A percentile compares a stretch with the other conserved stretches of the same genome.
phyloP scores from a whole-genome alignment of 2,329 filamentous ascomycete genomes.

The Metarhizium sp. region DNA sequence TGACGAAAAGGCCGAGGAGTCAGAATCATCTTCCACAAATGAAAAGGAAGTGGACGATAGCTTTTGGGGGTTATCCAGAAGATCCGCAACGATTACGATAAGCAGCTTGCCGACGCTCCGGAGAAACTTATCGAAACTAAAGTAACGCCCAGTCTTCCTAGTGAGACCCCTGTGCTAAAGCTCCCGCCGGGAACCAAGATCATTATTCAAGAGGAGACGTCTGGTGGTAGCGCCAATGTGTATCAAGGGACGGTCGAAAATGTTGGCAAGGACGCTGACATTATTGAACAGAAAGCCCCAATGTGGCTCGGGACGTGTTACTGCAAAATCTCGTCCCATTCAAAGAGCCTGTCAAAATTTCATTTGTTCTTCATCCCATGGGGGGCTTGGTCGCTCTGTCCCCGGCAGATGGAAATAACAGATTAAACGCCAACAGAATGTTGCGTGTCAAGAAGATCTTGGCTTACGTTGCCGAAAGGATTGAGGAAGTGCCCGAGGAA shows the following conservation, averaged over 20 bases:
- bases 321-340: constrained; percentile 70
- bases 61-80: constrained; percentile 61
- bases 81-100: constrained; percentile 65
- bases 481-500: constrained; percentile 61
- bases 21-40: constrained; percentile 52
- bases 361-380: constrained; percentile 78
- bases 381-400: constrained; percentile 67
- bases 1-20: constrained; percentile 69
- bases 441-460: constrained; percentile 90
- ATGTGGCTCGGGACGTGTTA: constrained; percentile 90
- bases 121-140: constrained; percentile 48
- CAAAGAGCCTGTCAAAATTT: constrained; percentile 96
- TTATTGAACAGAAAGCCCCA: constrained; percentile 77
- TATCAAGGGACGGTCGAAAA: constrained; percentile 82
- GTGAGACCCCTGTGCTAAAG: constrained; percentile 68
- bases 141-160: constrained; percentile 59
- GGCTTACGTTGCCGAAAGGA: constrained; percentile 82
- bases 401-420: constrained; percentile 70
- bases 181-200: constrained; percentile 58
- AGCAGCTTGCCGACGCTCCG: constrained; percentile 47
- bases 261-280: constrained; percentile 66
- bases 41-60: constrained; percentile 69
- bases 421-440: constrained; percentile 95
- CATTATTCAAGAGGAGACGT: constrained; percentile 60
- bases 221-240: constrained; percentile 66